A percentile compares a stretch with the other conserved stretches of the same genome.
These are phyloP conservation scores for Fusarium nelsonii DNA, from an alignment of 2,329 filamentous ascomycete species.

Conservation along the genomic window DNA sequence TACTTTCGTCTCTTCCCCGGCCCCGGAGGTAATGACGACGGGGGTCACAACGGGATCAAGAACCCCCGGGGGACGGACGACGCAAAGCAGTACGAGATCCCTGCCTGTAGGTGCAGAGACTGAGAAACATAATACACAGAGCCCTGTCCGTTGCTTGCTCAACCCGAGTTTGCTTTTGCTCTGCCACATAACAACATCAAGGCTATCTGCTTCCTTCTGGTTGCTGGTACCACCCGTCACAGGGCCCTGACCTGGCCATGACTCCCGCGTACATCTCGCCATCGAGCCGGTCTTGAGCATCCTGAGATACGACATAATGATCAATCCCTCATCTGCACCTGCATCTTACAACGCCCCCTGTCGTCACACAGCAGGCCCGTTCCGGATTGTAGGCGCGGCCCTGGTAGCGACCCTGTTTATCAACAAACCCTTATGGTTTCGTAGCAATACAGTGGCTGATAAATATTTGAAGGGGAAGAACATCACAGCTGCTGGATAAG, in stretches of 20 bases:
- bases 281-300: constrained; percentile 36
- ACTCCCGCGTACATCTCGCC: constrained; percentile 40
- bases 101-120: constrained; percentile 36
- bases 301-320: constrained; percentile 25
- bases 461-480: not conserved
- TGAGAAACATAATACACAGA: constrained; percentile 37
- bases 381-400: constrained; percentile 35
- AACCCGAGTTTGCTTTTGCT: constrained; percentile 46
- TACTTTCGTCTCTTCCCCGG: constrained; percentile 29
- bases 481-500: constrained; percentile 18
- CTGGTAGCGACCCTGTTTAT: constrained; percentile 38
- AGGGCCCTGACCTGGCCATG: constrained; percentile 10
- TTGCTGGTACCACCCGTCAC: constrained; percentile 41
- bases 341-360: constrained; percentile 21
- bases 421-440: constrained; percentile 22
- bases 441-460: constrained; percentile 1
- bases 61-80: constrained; percentile 37
- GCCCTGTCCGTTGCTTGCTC: constrained; percentile 48
- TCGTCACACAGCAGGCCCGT: constrained; percentile 34
- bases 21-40: constrained; percentile 41
- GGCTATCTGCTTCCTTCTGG: constrained; percentile 31
- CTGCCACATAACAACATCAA: constrained; percentile 28
- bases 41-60: constrained; percentile 41
- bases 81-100: constrained; percentile 40
- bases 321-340: constrained; percentile 34